Conservation (phyloP, 129 eudicot genomes). For the Ambrosia artemisiifolia region DNA sequence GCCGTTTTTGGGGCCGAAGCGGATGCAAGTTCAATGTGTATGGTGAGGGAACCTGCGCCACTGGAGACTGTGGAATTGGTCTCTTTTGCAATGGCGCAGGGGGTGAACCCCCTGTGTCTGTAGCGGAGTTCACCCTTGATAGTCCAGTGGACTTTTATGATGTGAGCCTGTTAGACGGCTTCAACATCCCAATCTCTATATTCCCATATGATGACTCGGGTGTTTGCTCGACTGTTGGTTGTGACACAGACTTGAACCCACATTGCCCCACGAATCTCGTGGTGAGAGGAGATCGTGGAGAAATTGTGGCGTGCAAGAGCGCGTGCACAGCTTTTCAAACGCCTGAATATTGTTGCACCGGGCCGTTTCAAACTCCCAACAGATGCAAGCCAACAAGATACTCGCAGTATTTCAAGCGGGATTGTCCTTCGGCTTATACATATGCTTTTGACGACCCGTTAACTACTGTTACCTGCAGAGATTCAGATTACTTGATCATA, state of each 20-base stretch:
- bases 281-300: background rate
- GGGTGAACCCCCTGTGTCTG: conserved; percentile 1
- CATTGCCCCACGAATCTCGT: conserved; percentile 9
- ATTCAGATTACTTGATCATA: conserved; percentile 7
- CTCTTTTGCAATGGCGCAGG: conserved; percentile 10
- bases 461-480: conserved; percentile 12
- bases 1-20: conserved; percentile 11
- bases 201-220: conserved; percentile 11
- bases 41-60: conserved; percentile 15
- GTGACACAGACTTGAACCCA: conserved; percentile 4
- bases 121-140: conserved; percentile 7
- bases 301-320: conserved; percentile 8
- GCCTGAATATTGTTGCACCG: conserved; percentile 7
- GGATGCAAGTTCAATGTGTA: conserved; percentile 11
- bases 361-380: conserved; percentile 8
- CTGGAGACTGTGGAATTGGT: conserved; percentile 14
- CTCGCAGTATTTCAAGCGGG: conserved; percentile 11
- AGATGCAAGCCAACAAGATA: conserved; percentile 13
- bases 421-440: background rate
- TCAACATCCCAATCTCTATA: background rate
- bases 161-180: conserved; percentile 3
- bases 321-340: conserved; percentile 10
- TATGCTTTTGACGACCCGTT: conserved; percentile 4
- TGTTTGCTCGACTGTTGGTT: background rate
- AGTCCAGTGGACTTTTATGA: conserved; percentile 9